Conservation (phyloP, 805 yeast genomes). For the Cephaloascus fragrans region DNA sequence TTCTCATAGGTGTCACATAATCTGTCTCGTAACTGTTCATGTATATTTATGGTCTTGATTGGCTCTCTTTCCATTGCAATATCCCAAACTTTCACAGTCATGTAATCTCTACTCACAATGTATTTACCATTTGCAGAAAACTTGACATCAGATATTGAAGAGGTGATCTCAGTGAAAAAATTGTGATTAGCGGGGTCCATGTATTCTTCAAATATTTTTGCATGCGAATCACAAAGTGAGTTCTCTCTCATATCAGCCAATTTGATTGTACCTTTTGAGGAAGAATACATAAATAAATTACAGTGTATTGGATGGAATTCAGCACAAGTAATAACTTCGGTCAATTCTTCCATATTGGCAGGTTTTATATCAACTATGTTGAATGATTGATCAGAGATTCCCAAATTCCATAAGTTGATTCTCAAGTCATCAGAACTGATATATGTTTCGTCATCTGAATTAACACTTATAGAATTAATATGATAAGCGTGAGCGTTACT, state of each 20-base stretch:
- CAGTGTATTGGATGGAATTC: constrained; percentile 93
- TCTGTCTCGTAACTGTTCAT: constrained; percentile 87
- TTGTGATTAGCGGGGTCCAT: constrained; percentile 88
- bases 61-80: constrained; percentile 95
- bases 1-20: constrained; percentile 96
- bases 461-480: constrained; percentile 89
- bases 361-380: constrained; percentile 98
- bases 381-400: constrained; percentile 89
- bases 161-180: constrained; percentile 94
- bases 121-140: constrained; percentile 89
- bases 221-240: constrained; percentile 86
- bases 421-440: constrained; percentile 89
- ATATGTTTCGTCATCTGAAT: constrained; percentile 93
- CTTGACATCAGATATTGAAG: constrained; percentile 87
- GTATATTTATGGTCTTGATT: constrained; percentile 86
- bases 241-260: constrained; percentile 94
- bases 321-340: constrained; percentile 94
- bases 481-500: constrained; percentile 98
- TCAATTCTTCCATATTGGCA: constrained; percentile 95
- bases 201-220: constrained; percentile 84
- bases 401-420: constrained; percentile 91
- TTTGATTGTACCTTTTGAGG: constrained; percentile 92
- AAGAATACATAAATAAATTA: constrained; percentile 89
- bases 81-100: constrained; percentile 98
- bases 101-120: constrained; percentile 93